phyloP scores from a whole-genome alignment of 805 yeast species.

The Zygoascus ofunaensis region DNA sequence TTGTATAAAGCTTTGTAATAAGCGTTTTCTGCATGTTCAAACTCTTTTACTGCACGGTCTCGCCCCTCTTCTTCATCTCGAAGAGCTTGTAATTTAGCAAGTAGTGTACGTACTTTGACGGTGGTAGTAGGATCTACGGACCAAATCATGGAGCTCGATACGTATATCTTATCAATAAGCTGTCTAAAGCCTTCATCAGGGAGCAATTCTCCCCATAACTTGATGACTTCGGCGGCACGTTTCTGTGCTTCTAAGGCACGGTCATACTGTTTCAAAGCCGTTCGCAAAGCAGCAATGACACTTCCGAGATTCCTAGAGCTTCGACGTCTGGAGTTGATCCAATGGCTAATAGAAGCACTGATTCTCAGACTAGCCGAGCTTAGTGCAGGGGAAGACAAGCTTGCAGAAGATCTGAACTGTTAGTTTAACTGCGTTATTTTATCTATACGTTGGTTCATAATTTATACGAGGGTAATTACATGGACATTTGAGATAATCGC shows the following conservation, averaged over 20 bases:
- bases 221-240: slow-evolving; percentile 10
- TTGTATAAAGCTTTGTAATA: slow-evolving; percentile 18
- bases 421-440: not conserved
- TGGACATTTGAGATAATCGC: too few species aligned
- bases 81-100: slow-evolving; percentile 15
- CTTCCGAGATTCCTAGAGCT: slow-evolving; percentile 7
- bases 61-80: slow-evolving; percentile 15
- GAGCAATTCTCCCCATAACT: slow-evolving; percentile 14
- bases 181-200: slow-evolving; percentile 10
- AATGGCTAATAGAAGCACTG: not conserved
- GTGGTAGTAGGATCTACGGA: slow-evolving; percentile 3
- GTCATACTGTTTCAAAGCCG: slow-evolving; percentile 17
- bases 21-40: slow-evolving; percentile 11
- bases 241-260: slow-evolving; percentile 9
- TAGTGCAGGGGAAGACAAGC: not conserved
- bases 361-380: not conserved
- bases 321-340: not conserved
- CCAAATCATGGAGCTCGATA: slow-evolving; percentile 5
- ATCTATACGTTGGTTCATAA: too few species aligned
- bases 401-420: slow-evolving; percentile 3
- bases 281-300: slow-evolving; percentile 14
- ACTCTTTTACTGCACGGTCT: slow-evolving; percentile 6
- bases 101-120: slow-evolving; percentile 4
- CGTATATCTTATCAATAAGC: slow-evolving; percentile 6
- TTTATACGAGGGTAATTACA: too few species aligned